Evolutionary conservation across 2,329 filamentous ascomycete species (phyloP), one percentile per base, ranked within the genome.

Genomic region (Epichloe sibirici): DNA sequence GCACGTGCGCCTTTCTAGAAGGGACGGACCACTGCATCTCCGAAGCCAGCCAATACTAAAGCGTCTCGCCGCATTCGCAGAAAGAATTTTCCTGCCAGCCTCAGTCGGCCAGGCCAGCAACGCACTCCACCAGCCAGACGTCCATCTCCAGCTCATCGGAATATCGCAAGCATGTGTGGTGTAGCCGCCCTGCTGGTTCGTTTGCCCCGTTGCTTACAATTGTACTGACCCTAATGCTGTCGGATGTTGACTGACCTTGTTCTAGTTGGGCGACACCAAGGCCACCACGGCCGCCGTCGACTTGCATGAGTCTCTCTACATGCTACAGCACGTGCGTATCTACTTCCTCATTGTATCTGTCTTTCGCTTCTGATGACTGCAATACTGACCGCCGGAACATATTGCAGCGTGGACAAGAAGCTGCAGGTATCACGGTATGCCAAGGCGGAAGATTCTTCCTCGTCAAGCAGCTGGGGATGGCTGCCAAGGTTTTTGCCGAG

Each of bases 391-490:
- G 62, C 48, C 62, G 63, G 43, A 57, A 70, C 87, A 63, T 42
- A 31, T 34, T 45, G 31, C 53, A 54, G 53, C 53, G 53, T 17
- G 88, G 88, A 51, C 89, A 94, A 68, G 90, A 95, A 83, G 90
- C 90, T 48, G 87, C 83, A 52, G 90, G 90, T 57, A 91, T 95
- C 60, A 82, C 89, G 74, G 61, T 89, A 76, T 75, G 84, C 78
- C 59, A 77, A 73, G 87, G 87, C 38, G 90, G 90, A 56, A 17
- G 38, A n/a, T 13, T 17, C 38, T 31, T 31, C 28, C 28, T 31
- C 3, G 28, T 31, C 2, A 31, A 31, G 28, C 28, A 31, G 5
- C 23, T 31, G n/a, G 52, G 48, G 23, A 51, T 51, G 42, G 34
- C 51, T 31, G 23, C 9, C 43, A 45, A 55, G 65, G 89, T 95